Percentiles rank a stretch among this genome's conserved stretches.
These are phyloP conservation scores for Gossypium sturtianum DNA, from an alignment of 345 rosid genomes.

Conservation along the genomic window DNA sequence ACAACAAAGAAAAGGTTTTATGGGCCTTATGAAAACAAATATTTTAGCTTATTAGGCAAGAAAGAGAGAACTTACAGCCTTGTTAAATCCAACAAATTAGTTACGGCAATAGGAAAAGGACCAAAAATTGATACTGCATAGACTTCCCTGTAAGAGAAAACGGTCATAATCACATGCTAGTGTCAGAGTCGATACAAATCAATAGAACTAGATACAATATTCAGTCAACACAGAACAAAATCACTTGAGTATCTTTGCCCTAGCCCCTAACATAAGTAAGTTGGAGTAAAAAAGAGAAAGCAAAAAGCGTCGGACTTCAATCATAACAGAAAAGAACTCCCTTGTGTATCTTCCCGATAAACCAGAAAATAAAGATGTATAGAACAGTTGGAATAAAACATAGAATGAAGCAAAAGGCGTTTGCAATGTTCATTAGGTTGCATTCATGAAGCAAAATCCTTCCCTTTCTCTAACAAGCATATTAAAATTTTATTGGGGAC, in stretches of 20 bases:
- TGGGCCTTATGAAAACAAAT: neutral
- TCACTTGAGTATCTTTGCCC: neutral
- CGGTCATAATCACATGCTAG: neutral
- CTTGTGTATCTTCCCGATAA: neutral
- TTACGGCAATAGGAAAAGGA: slow-evolving; percentile 93
- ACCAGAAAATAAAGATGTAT: neutral
- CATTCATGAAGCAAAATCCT: neutral
- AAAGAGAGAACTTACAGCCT: slow-evolving; percentile 55
- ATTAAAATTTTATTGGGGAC: neutral
- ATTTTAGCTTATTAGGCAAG: neutral
- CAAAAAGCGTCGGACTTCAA: neutral
- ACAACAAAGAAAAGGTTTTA: neutral
- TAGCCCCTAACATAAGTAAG: neutral
- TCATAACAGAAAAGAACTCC: neutral
- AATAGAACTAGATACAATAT: neutral
- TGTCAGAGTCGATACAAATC: neutral
- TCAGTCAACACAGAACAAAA: neutral
- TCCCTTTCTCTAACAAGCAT: neutral
- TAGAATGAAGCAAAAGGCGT: neutral
- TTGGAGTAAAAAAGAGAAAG: neutral
- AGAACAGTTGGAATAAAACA: neutral
- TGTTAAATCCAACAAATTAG: slow-evolving; percentile 85
- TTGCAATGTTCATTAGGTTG: neutral
- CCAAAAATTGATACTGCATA: slow-evolving; percentile 96
- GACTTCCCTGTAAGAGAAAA: slow-evolving; percentile 64